Base-by-base conservation (phyloP, 2,329 filamentous ascomycete species). In the Fusarium dimerum region DNA sequence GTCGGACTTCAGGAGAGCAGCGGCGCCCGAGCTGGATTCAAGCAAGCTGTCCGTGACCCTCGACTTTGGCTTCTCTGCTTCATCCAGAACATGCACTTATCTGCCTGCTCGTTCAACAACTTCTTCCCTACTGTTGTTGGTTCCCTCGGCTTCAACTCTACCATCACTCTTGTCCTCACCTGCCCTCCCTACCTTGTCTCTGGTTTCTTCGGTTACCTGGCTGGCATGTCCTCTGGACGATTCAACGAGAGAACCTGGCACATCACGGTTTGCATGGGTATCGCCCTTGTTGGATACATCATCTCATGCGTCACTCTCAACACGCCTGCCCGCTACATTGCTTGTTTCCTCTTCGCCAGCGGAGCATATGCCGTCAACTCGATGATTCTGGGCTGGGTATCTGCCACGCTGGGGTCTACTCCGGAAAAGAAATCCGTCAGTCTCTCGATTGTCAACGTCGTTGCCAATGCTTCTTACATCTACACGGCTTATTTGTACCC, bases 131-230 rank as follows among this genome's bases (percentile, higher is more conserved):
- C 73, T 51, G 55, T 74, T 67, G 5, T 70, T 74, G 57, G 57
- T 13, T 57, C 61, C n/a, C 72, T 81, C 1, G 75, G 76, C 0
- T 80, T 78, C 66, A 70, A 66, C 45, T 69, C 60, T 0, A 80
- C 76, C 2, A 71, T 78, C 36, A 80, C 78, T 0, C 70, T 82
- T 3, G 72, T 78, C 1, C 71, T 82, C 3, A 81, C 78, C 9
- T 59, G 54, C 42, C 77, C 77, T 1, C 77, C 76, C 0, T 79
- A 75, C 55, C 61, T 76, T 3, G 57, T 75, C 18, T 75, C 76
- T 0, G 75, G 72, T 4, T 70, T 71, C 20, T 71, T 72, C 12
- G 74, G 74, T 6, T 73, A 77, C 40, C 51, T 71, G 2, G 70
- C 72, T 5, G 76, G 72, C 1, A 71, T 73, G 59, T 76, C 70